These are phyloP conservation scores for Auricularia sp. DNA, from an alignment of 768 basidiomycete genomes.

Conservation along the genomic window DNA sequence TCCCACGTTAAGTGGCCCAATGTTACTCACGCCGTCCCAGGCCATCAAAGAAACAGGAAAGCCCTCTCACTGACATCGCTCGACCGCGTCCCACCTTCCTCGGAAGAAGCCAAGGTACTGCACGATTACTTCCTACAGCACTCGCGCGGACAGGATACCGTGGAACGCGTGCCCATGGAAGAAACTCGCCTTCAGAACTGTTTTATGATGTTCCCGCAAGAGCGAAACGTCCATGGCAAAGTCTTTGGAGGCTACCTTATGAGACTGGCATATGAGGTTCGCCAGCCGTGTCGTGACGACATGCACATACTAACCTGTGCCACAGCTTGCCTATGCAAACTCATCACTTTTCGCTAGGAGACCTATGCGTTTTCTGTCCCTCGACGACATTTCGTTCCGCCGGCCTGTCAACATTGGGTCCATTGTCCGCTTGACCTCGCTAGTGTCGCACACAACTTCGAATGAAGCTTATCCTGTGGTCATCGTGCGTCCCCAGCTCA, in stretches of 20 bases:
- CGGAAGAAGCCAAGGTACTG: conserved; percentile 54
- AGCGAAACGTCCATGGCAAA: conserved; percentile 76
- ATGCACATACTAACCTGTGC: neutral
- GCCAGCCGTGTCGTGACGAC: conserved; percentile 6
- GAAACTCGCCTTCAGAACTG: conserved; percentile 61
- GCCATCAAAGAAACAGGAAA: conserved; percentile 50
- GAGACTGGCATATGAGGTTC: conserved; percentile 64
- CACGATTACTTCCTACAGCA: conserved; percentile 53
- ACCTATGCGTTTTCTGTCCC: conserved; percentile 57
- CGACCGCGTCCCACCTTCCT: conserved; percentile 62
- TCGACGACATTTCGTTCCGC: conserved; percentile 72
- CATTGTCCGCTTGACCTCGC: conserved; percentile 62
- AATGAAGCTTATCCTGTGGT: conserved; percentile 42
- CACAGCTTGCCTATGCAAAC: conserved; percentile 64
- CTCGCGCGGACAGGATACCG: conserved; percentile 9
- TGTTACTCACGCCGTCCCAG: conserved; percentile 25
- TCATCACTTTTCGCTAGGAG: conserved; percentile 58
- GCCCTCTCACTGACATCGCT: conserved; percentile 48
- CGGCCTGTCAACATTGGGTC: conserved; percentile 79
- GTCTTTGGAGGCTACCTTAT: conserved; percentile 62
- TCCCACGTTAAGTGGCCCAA: neutral
- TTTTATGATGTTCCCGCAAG: conserved; percentile 78
- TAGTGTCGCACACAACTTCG: conserved; percentile 49
- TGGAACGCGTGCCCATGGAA: conserved; percentile 58
- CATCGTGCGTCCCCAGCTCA: conserved; percentile 38